Base-by-base conservation (phyloP, 805 yeast species). In the Kurtzmaniella fragi region DNA sequence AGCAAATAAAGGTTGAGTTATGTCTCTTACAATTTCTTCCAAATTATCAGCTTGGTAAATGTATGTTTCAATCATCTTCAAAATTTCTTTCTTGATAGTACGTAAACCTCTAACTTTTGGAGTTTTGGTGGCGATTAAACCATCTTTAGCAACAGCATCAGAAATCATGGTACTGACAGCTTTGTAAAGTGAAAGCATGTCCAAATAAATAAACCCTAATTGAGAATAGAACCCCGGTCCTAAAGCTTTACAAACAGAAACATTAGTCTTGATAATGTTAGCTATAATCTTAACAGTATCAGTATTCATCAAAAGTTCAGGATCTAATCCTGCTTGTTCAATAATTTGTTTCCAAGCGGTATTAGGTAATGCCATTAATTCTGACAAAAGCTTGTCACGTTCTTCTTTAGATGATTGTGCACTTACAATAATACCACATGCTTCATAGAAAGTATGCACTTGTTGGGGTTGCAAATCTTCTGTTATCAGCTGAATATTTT, bases 401-500 rank as follows among this genome's bases (percentile, higher is more conserved):
- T 76, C 73, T 10, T 75, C 78, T 45, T 73, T 70, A 33, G 81
- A 75, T 29, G 82, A 78, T 61, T 91, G 97, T 10, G 96, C 96
- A 38, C 90, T 78, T 28, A 93, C 78, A 40, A 93, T 91, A 43
- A 84, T 80, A 51, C 97, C 97, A 70, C 98, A 91, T 1, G 99
- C 98, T 66, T 86, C 96, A 61, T 93, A 93, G 58, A 93, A 93
- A 2, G 97, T 89, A 61, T 93, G 99, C 20, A 93, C 95, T 63
- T 93, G 99, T 61, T 91, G 97, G 17, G 99, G 96, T 54, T 83
- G 91, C 55, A 93, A 73, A 59, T 93, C 98, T 41, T 84, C 86
- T 3, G 98, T 93, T 42, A 89, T 90, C 31, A 72, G 70, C 61
- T 85, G 93, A 44, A 93, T 84, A 52, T 82, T 82, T 46, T 80